Evolutionary conservation across 225 moss, liverwort and hornwort genomes (phyloP).

Genomic region (Polytrichum commune): DNA sequence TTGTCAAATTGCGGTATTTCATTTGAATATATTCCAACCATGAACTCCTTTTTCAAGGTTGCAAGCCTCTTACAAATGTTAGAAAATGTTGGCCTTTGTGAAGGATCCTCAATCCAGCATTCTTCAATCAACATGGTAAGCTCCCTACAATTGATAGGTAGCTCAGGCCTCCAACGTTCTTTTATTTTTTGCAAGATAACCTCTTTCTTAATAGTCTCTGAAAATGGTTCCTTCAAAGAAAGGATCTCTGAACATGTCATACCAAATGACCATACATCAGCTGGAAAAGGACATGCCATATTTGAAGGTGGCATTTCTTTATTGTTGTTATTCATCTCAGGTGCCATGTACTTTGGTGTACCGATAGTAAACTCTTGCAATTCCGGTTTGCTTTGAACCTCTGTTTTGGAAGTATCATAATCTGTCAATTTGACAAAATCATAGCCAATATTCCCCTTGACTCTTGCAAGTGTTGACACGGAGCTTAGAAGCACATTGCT

Average conservation of each 20-base stretch:
- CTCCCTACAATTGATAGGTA: neutral
- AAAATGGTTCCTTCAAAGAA: neutral
- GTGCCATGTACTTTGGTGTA: neutral
- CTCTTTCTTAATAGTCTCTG: neutral
- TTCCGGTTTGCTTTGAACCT: neutral
- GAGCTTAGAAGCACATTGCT: neutral
- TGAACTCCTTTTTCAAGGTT: neutral
- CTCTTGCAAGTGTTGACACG: too few species aligned
- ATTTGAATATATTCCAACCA: neutral
- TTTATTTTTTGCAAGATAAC: neutral
- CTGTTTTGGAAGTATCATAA: neutral
- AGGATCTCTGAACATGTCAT: neutral
- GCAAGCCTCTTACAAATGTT: neutral
- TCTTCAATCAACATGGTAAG: neutral
- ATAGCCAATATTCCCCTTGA: neutral
- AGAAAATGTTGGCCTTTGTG: neutral
- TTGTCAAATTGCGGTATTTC: too few species aligned
- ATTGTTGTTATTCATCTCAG: neutral
- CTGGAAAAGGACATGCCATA: neutral
- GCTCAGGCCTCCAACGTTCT: neutral
- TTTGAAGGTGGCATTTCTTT: too few species aligned
- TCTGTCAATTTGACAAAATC: neutral
- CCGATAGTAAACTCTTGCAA: neutral
- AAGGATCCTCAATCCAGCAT: neutral
- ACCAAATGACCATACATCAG: neutral